These are phyloP conservation scores for Sclerotinia nivalis DNA, from an alignment of 2,329 filamentous ascomycete genomes.

Conservation along the genomic window DNA sequence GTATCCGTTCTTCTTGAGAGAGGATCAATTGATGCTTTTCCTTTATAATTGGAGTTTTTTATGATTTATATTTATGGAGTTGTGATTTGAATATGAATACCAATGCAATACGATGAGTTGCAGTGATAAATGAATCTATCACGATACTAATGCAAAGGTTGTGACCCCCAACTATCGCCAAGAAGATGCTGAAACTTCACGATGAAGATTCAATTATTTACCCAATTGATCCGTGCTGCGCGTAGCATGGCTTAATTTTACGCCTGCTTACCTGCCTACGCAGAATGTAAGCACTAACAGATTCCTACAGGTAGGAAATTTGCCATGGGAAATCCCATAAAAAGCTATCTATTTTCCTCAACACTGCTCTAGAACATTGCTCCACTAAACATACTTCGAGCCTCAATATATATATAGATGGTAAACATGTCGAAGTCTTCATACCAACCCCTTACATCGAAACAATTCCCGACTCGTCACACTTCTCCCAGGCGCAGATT, in stretches of 20 bases:
- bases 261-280: too few species aligned
- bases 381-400: background rate
- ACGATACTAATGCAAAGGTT: too few species aligned
- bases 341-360: background rate
- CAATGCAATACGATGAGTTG: background rate
- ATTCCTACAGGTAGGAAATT: background rate
- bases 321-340: background rate
- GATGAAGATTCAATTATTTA: too few species aligned
- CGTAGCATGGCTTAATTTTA: too few species aligned
- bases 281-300: background rate
- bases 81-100: background rate
- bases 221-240: too few species aligned
- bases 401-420: background rate
- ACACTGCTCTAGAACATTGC: background rate
- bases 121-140: too few species aligned
- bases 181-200: too few species aligned
- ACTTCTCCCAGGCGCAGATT: constrained; percentile 7
- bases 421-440: constrained; percentile 10
- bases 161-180: too few species aligned
- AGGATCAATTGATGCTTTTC: background rate
- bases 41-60: background rate
- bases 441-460: background rate
- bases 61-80: too few species aligned
- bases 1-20: background rate
- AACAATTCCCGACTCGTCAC: constrained; percentile 23